phyloP scores from a whole-genome alignment of 352 stramenopile genomes.

The Phytophthora macrochlamydospora region DNA sequence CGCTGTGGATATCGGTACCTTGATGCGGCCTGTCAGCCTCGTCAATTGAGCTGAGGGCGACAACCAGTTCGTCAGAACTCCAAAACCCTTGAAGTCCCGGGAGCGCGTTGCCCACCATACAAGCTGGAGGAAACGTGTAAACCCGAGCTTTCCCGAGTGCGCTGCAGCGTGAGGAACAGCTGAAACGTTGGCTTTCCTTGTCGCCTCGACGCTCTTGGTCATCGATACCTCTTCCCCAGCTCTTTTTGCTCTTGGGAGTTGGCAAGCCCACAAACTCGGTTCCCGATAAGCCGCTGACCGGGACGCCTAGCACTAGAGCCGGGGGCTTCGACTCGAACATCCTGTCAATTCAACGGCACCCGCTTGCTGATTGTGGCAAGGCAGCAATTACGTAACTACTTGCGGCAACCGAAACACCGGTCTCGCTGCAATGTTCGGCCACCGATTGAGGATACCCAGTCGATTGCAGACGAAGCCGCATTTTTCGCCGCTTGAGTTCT shows the following conservation, averaged over 20 bases:
- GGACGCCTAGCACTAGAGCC: slow-evolving; percentile 12
- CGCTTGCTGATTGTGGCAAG: slow-evolving; percentile 25
- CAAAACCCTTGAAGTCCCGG: background rate
- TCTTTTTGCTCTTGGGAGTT: slow-evolving; percentile 5
- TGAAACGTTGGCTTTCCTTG: background rate
- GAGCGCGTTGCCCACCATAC: background rate
- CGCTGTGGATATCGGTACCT: too few relatives aligned
- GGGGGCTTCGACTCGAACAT: slow-evolving; percentile 17
- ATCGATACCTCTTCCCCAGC: slow-evolving; percentile 4
- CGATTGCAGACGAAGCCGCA: slow-evolving; percentile 9
- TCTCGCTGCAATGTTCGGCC: background rate
- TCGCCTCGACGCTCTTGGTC: slow-evolving; percentile 16
- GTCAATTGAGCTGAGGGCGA: background rate
- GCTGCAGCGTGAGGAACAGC: background rate
- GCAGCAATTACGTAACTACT: slow-evolving; percentile 6
- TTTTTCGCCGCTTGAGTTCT: slow-evolving; percentile 17
- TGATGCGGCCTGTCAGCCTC: too few relatives aligned
- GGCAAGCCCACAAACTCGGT: slow-evolving; percentile 18
- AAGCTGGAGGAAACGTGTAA: background rate
- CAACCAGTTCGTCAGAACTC: background rate
- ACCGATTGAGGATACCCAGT: background rate
- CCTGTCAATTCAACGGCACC: slow-evolving; percentile 22
- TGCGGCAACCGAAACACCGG: slow-evolving; percentile 9
- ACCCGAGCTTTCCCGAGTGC: background rate
- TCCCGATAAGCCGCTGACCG: slow-evolving; percentile 26